Evolutionary conservation across 1,284 basidiomycete species (phyloP).

Genomic region (Moniliella sp.): DNA sequence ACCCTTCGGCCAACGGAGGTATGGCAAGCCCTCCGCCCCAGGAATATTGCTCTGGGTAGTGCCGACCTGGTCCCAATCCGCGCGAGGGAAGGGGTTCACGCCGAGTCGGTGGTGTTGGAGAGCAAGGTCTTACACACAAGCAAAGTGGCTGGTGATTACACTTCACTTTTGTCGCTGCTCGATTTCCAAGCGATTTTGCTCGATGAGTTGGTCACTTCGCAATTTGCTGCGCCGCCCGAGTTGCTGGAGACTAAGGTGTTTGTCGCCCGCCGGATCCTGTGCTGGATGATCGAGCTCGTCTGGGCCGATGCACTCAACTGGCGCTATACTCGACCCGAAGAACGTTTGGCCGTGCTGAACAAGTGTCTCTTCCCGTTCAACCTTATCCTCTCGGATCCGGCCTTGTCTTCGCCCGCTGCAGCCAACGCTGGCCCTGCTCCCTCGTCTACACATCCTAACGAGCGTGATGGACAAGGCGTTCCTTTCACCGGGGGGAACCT

Average conservation of each 20-base stretch:
- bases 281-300: slow-evolving; percentile 58
- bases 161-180: slow-evolving; percentile 55
- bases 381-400: slow-evolving; percentile 46
- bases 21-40: slow-evolving; percentile 64
- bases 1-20: slow-evolving; percentile 54
- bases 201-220: slow-evolving; percentile 47
- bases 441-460: too few relatives aligned
- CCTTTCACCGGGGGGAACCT: slow-evolving; percentile 25
- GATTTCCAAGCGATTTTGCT: slow-evolving; percentile 55
- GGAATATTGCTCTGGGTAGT: slow-evolving; percentile 50
- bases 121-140: too few relatives aligned
- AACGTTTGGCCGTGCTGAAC: slow-evolving; percentile 56
- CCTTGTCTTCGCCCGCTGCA: too few relatives aligned
- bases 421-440: too few relatives aligned
- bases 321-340: slow-evolving; percentile 55
- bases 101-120: too few relatives aligned
- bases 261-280: slow-evolving; percentile 52
- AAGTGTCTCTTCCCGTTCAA: slow-evolving; percentile 48
- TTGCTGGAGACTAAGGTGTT: slow-evolving; percentile 55
- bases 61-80: slow-evolving; percentile 42
- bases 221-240: slow-evolving; percentile 38
- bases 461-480: not conserved
- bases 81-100: slow-evolving; percentile 50
- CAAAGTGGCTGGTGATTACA: slow-evolving; percentile 56
- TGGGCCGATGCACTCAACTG: slow-evolving; percentile 64